phyloP scores from a whole-genome alignment of 768 basidiomycete genomes.

The Leccinum ochraceum region DNA sequence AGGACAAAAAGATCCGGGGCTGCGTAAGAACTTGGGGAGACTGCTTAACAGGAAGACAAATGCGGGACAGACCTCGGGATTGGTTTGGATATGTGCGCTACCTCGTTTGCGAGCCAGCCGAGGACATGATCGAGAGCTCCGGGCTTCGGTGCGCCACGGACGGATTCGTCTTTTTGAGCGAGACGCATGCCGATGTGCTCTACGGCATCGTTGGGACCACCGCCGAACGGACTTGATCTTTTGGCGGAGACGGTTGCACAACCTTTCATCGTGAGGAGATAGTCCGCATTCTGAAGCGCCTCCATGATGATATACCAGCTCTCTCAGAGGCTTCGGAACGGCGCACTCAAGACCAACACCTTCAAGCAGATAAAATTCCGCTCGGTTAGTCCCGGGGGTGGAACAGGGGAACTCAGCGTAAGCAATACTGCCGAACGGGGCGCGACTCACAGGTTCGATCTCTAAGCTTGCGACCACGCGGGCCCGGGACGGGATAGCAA shows the following conservation, averaged over 20 bases:
- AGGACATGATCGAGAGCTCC: slow-evolving; percentile 71
- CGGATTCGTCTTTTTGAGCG: slow-evolving; percentile 60
- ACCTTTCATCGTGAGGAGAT: slow-evolving; percentile 73
- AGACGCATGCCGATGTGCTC: slow-evolving; percentile 65
- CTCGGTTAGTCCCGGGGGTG: slow-evolving; percentile 75
- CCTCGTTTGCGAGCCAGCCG: slow-evolving; percentile 75
- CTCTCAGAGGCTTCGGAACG: slow-evolving; percentile 80
- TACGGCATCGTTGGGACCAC: slow-evolving; percentile 55
- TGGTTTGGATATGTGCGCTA: slow-evolving; percentile 54
- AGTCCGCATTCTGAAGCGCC: slow-evolving; percentile 92
- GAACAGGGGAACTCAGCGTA: slow-evolving; percentile 26
- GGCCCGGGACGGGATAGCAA: slow-evolving; percentile 73
- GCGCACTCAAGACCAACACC: slow-evolving; percentile 70
- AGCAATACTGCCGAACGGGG: slow-evolving; percentile 59
- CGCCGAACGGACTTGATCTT: slow-evolving; percentile 35
- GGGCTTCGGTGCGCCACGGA: slow-evolving; percentile 43
- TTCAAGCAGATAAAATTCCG: slow-evolving; percentile 91
- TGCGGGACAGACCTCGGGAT: slow-evolving; percentile 52
- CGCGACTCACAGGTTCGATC: slow-evolving; percentile 46
- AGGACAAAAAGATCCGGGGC: slow-evolving; percentile 66
- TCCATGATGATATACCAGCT: slow-evolving; percentile 94
- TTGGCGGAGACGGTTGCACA: slow-evolving; percentile 31
- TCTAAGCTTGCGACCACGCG: slow-evolving; percentile 84
- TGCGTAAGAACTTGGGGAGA: slow-evolving; percentile 47
- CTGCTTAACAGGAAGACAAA: background rate